A percentile compares a stretch with the other conserved stretches of the same genome.
These are phyloP conservation scores for Cryptococcus sp. DNA, from an alignment of 1,284 basidiomycete genomes.

Conservation along the genomic window DNA sequence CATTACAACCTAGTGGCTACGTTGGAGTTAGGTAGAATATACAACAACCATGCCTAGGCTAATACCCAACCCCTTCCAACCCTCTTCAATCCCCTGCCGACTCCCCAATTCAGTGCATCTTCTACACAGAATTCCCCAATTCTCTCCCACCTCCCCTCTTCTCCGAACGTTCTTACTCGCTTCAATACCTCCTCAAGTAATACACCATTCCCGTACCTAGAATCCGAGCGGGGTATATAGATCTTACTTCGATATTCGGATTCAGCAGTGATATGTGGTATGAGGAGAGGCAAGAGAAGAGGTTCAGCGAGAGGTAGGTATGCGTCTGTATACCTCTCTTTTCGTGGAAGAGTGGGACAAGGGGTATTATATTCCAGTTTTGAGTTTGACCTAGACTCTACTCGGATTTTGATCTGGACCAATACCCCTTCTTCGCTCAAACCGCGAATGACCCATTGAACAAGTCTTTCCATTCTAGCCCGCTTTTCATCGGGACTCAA, in stretches of 20 bases:
- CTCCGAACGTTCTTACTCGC: conserved; percentile 27
- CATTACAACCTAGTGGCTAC: not conserved
- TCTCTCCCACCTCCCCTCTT: conserved; percentile 41
- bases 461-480: not conserved
- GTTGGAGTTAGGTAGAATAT: too few relatives aligned
- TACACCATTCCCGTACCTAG: conserved; percentile 20
- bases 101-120: conserved; percentile 30
- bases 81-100: conserved; percentile 12
- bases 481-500: conserved; percentile 2
- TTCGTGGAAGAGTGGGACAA: too few relatives aligned
- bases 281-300: conserved; percentile 28
- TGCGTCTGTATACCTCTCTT: conserved; percentile 2
- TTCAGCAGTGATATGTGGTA: conserved; percentile 20
- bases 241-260: conserved; percentile 5
- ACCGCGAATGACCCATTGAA: not conserved
- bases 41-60: not conserved
- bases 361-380: too few relatives aligned
- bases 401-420: not conserved
- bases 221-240: conserved; percentile 16
- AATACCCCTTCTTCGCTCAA: not conserved
- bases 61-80: conserved; percentile 21
- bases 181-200: conserved; percentile 15
- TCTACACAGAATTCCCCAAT: conserved; percentile 29
- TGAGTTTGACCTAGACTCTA: too few relatives aligned
- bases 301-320: conserved; percentile 34